These are phyloP conservation scores for Populus hybrid DNA, from an alignment of 441 rosid species.

Conservation along the genomic window DNA sequence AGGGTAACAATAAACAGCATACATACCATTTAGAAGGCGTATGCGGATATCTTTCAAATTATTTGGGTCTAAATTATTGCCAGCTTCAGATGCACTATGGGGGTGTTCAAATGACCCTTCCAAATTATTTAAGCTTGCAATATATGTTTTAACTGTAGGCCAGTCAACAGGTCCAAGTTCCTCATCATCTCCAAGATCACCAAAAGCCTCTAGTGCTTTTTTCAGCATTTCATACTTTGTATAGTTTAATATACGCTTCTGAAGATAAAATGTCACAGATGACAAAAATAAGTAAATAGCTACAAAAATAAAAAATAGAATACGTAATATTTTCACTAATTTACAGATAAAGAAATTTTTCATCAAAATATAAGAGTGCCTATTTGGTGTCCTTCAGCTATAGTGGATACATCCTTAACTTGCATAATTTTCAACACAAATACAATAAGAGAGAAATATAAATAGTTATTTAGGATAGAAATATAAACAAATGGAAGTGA, in stretches of 20 bases:
- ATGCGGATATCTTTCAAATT: slow-evolving; percentile 68
- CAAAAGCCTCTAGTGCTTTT: slow-evolving; percentile 73
- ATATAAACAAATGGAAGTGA: too few species aligned
- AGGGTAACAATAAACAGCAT: slow-evolving; percentile 4
- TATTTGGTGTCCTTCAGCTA: neutral
- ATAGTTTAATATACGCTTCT: slow-evolving; percentile 78
- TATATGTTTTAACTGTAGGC: slow-evolving; percentile 69
- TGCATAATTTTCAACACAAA: neutral
- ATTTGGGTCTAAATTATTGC: slow-evolving; percentile 44
- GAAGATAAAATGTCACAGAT: slow-evolving; percentile 8
- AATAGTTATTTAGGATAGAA: neutral
- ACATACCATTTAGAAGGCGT: slow-evolving; percentile 79
- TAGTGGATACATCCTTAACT: neutral
- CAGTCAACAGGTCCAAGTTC: slow-evolving; percentile 96
- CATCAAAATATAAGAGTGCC: neutral
- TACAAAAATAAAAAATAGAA: neutral
- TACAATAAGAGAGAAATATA: neutral
- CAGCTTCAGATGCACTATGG: slow-evolving; percentile 40
- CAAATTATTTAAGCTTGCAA: slow-evolving; percentile 54
- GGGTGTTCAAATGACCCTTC: slow-evolving; percentile 50
- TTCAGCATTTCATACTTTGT: slow-evolving; percentile 89
- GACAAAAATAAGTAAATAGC: neutral
- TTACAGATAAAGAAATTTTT: neutral
- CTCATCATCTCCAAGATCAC: slow-evolving; percentile 89
- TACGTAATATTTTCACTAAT: neutral